Evolutionary conservation across 371 early-diverging fungal genomes (phyloP), one percentile per base, ranked within the genome.

Genomic region (Gilbertella persicaria): DNA sequence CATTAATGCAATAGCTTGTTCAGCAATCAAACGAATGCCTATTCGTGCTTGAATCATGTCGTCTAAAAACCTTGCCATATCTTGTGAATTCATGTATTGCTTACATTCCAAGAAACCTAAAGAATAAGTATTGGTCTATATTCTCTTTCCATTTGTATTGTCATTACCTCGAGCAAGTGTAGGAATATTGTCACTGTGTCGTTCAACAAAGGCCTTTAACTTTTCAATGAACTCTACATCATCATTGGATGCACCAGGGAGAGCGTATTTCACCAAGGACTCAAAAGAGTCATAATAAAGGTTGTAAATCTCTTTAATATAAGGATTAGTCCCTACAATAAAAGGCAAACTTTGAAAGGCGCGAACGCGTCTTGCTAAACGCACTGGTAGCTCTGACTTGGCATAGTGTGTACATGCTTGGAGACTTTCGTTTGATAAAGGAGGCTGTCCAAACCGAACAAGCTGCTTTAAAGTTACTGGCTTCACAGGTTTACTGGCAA

Each of bases 21-120:
- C 97, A 37, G 95, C 97, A 55, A 91, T 88, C 42, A 92, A 74
- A 43, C 98, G 90, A 60, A 95, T 91, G n/a, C 95, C 94, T 53
- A 98, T 96, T 20, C 98, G 91, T 5, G 96, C 92, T 33, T 86
- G 82, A 48, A 98, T 95, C 85, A 95, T 88, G 7, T 86, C 89
- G 55, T 96, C 92, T 50, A 98, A 69, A 64, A 94, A 97, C 10
- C 66, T 63, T 4, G 86, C 82, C 55, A 87, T 86, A 5, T 82
- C 86, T 29, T 88, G 84, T 46, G 76, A 68, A 17, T 75, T 67
- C 91, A 96, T 91, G 66, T 97, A 97, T 60, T 87, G 87, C 63
- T 89, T 87, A 67, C 60, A 64, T 26, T 63, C 95, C 55, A 80
- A 62, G 60, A 94, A 93, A 3, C 94, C 89, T 89, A 60, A 33